These are phyloP conservation scores for Tolypocladium cylindrosporum DNA, from an alignment of 2,329 filamentous ascomycete species.

Conservation along the genomic window DNA sequence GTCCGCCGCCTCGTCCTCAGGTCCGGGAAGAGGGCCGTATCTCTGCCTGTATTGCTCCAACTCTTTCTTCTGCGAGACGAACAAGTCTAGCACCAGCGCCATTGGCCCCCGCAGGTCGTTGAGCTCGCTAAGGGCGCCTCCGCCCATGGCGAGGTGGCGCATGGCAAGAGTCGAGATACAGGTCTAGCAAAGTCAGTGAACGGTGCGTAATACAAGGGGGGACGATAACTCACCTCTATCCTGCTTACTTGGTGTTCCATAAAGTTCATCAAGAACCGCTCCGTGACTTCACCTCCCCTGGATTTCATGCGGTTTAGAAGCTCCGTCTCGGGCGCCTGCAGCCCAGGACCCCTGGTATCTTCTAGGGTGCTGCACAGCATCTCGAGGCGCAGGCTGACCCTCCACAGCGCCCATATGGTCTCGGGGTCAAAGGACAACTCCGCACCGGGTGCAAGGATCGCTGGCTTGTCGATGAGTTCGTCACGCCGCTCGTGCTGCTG, in stretches of 20 bases:
- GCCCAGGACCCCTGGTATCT: conserved; percentile 46
- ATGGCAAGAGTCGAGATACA: conserved; percentile 71
- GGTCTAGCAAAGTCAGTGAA: conserved; percentile 40
- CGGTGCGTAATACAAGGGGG: background rate
- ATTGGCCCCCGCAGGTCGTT: conserved; percentile 72
- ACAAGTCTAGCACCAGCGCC: conserved; percentile 53
- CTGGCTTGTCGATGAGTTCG: conserved; percentile 43
- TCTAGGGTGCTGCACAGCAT: conserved; percentile 90
- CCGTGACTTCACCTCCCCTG: conserved; percentile 74
- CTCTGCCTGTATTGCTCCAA: conserved; percentile 49
- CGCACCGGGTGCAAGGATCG: conserved; percentile 51
- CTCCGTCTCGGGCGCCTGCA: conserved; percentile 75
- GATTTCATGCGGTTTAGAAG: conserved; percentile 60
- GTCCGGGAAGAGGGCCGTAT: conserved; percentile 32
- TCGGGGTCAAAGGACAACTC: conserved; percentile 72
- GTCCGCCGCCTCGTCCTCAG: conserved; percentile 6
- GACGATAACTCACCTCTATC: conserved; percentile 65
- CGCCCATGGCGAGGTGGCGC: conserved; percentile 68
- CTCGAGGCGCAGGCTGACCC: conserved; percentile 77
- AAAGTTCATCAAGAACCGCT: conserved; percentile 79
- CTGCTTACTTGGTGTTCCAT: conserved; percentile 91
- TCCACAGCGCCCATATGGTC: conserved; percentile 82
- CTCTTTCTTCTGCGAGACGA: conserved; percentile 53
- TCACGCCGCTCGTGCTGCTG: conserved; percentile 34
- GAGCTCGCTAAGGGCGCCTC: conserved; percentile 50